Conservation (phyloP, 176 grass and related monocot species). For the Ananas comosus region DNA sequence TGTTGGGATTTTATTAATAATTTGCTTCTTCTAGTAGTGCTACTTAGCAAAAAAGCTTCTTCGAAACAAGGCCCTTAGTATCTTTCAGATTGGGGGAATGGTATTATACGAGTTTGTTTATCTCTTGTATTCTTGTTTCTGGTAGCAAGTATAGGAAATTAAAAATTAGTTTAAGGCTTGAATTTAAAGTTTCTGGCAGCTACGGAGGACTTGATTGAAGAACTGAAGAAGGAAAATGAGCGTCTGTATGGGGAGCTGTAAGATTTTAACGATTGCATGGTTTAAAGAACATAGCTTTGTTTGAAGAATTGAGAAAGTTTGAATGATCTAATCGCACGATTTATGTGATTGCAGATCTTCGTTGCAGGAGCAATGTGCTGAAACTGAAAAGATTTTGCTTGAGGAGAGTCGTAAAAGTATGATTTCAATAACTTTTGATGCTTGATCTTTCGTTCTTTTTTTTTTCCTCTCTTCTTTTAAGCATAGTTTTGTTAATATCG, state of each 20-base stretch:
- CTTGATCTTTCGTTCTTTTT: neutral
- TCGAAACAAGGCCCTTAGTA: too few relatives aligned
- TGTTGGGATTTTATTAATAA: too few relatives aligned
- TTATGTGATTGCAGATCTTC: conserved; percentile 22
- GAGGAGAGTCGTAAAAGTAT: conserved; percentile 25
- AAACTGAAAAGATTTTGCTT: conserved; percentile 25
- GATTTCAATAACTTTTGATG: neutral
- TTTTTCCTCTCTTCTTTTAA: neutral
- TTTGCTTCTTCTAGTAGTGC: too few relatives aligned
- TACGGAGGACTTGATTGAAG: conserved; percentile 16
- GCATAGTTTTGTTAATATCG: neutral
- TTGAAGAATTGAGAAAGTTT: neutral
- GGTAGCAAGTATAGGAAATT: neutral
- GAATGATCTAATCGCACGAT: neutral
- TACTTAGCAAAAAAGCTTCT: too few relatives aligned
- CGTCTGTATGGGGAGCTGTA: conserved; percentile 35
- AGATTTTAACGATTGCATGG: conserved; percentile 7
- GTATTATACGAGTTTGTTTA: too few relatives aligned
- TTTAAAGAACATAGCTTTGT: conserved; percentile 3
- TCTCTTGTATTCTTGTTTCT: neutral
- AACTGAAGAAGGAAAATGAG: conserved; percentile 34
- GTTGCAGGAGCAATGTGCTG: conserved; percentile 19
- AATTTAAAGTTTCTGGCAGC: conserved; percentile 17
- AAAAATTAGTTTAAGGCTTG: neutral
- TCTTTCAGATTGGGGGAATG: too few relatives aligned